phyloP scores from a whole-genome alignment of 2,329 filamentous ascomycete genomes.

The Pyrenophora tritici-repentis region DNA sequence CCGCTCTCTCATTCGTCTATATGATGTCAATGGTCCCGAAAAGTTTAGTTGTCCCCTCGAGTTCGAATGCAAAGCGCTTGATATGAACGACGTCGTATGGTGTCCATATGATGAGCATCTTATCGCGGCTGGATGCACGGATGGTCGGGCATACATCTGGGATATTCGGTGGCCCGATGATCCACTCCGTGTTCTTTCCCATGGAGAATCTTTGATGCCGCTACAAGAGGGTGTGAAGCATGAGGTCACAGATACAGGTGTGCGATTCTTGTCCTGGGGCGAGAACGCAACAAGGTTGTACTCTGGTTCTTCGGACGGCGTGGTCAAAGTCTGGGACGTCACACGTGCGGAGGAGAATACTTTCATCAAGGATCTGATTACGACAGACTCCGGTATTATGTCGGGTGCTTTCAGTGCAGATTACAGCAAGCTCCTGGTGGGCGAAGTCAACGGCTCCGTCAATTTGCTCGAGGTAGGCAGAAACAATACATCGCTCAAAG shows the following conservation, averaged over 20 bases:
- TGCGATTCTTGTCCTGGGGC: constrained; percentile 64
- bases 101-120: constrained; percentile 57
- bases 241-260: constrained; percentile 62
- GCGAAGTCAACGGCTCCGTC: constrained; percentile 61
- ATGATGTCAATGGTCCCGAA: constrained; percentile 46
- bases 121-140: constrained; percentile 64
- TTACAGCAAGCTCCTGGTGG: constrained; percentile 60
- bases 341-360: constrained; percentile 57
- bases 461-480: constrained; percentile 56
- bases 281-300: constrained; percentile 58
- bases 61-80: constrained; percentile 62
- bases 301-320: constrained; percentile 65
- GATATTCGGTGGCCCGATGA: constrained; percentile 56
- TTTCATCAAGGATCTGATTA: constrained; percentile 57
- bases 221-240: constrained; percentile 50
- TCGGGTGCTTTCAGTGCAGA: constrained; percentile 63
- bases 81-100: constrained; percentile 65
- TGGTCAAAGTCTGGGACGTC: constrained; percentile 65
- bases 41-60: constrained; percentile 47
- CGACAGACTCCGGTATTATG: constrained; percentile 60
- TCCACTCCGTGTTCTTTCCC: constrained; percentile 56
- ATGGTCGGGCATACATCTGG: constrained; percentile 65
- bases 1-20: constrained; percentile 60
- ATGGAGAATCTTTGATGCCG: constrained; percentile 58
- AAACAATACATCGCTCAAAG: constrained; percentile 36